Evolutionary conservation across 805 yeast species (phyloP), one percentile per base, ranked within the genome.

Genomic region (Metschnikowia santaceciliae): DNA sequence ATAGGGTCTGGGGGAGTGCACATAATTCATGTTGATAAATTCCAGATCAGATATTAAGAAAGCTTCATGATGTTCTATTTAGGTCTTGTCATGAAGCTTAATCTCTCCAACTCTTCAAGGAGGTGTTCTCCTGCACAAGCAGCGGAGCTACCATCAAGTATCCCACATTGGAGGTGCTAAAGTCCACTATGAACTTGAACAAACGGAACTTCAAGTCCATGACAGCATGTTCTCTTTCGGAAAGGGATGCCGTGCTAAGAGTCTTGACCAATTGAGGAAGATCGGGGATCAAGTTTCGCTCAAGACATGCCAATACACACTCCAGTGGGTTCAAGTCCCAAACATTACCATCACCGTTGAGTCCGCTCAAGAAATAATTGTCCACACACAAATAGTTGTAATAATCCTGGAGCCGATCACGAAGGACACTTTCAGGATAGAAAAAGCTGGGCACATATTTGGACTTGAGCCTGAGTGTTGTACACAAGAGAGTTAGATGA

Each of bases 271-370:
- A 47, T 1, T 41, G 45, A 19, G 58, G 50, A 14, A 57, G 32
- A 30, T 60, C 65, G 3, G 37, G 47, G 14, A 82, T 69, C 41
- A 85, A 64, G 26, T 82, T 83, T 50, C 90, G 72, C 53, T 81
- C 83, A 38, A 82, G 56, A 54, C 86, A 78, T 6, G 81, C 77
- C 42, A 72, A 64, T 2, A 82, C 67, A 34, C 84, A 61, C 61
- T 86, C 90, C 52, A 71, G 71, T 30, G 70, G 67, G 34, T 71
- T 64, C 49, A 85, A 58, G 40, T 66, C 62, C 76, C 81, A 75
- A 0, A 81, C 69, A 38, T 72, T 72, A 4, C 76, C 77, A 14
- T 57, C 57, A 3, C 66, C 67, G 52, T 70, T 70, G 33, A 65
- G 54, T 1, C 76, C 77, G 34, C 65, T 54, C 36, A 73, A 55